A percentile compares a stretch with the other conserved stretches of the same genome.
phyloP scores from a whole-genome alignment of 83 land plant genomes.

The Larix sibirica region DNA sequence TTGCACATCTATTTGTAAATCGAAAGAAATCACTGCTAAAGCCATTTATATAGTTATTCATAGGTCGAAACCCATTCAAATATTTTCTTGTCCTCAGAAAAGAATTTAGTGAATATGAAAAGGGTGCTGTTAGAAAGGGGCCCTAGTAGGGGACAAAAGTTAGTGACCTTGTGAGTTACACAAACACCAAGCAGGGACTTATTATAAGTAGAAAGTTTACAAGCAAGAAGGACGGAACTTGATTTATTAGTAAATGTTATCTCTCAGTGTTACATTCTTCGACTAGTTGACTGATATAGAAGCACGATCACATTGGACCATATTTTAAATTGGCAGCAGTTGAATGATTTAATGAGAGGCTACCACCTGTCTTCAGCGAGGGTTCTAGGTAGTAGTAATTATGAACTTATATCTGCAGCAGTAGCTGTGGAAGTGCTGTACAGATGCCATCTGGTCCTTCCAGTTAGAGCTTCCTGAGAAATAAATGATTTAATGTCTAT shows the following conservation, averaged over 20 bases:
- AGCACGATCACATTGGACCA: background rate
- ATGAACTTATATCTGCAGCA: background rate
- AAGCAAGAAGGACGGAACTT: background rate
- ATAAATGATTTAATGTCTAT: background rate
- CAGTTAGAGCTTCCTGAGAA: background rate
- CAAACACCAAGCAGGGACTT: background rate
- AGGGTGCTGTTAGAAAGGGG: background rate
- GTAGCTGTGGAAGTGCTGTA: background rate
- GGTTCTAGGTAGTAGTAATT: background rate
- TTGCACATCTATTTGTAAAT: background rate
- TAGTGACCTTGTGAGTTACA: background rate
- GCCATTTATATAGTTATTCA: background rate
- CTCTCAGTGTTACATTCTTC: background rate
- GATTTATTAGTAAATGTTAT: background rate
- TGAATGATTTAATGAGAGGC: background rate
- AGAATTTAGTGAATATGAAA: background rate
- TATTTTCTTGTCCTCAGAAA: background rate
- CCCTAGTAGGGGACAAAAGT: background rate
- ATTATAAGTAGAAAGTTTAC: background rate
- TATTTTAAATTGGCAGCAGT: background rate
- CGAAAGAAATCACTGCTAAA: background rate
- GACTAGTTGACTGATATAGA: background rate
- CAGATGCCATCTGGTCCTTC: background rate
- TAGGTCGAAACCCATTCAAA: background rate
- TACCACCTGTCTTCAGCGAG: background rate